Evolutionary conservation across 768 basidiomycete species (phyloP).

Genomic region (Mrakia hoshinonis): DNA sequence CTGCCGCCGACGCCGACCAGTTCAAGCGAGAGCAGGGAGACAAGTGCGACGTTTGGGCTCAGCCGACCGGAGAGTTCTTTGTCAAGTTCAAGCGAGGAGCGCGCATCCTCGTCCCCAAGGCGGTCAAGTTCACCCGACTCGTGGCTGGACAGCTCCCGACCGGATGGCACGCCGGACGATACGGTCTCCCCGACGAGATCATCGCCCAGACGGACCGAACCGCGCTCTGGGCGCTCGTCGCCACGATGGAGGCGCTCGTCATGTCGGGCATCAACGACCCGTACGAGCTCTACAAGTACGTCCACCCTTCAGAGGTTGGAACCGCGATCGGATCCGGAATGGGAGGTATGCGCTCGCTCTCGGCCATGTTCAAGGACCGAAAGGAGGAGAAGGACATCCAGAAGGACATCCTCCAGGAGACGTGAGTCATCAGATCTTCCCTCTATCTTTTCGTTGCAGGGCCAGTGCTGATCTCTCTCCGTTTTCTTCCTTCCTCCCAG

Average conservation of each 20-base stretch:
- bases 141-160: constrained; percentile 96
- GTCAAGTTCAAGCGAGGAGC: constrained; percentile 99
- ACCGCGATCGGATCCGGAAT: constrained; percentile 91
- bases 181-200: constrained; percentile 95
- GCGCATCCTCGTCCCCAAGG: constrained; percentile 83
- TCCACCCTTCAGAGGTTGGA: constrained; percentile 95
- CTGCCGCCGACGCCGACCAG: constrained; percentile 79
- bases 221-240: constrained; percentile 88
- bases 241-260: constrained; percentile 89
- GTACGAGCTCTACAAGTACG: constrained; percentile 91
- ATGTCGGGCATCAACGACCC: constrained; percentile 96
- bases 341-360: constrained; percentile 85
- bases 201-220: constrained; percentile 81
- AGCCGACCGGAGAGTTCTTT: constrained; percentile 87
- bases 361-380: constrained; percentile 98
- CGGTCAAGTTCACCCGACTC: constrained; percentile 84
- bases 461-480: background rate
- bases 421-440: constrained; percentile 50
- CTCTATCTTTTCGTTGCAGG: background rate
- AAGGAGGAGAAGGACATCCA: constrained; percentile 97
- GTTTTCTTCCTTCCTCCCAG: constrained; percentile 43
- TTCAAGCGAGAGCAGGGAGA: constrained; percentile 96
- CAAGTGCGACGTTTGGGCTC: constrained; percentile 90
- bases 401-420: constrained; percentile 96
- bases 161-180: constrained; percentile 92